Evolutionary conservation across 192 early-diverging fungal genomes (phyloP), one percentile per base, ranked within the genome.

Genomic region (Umbelopsis ramanniana): DNA sequence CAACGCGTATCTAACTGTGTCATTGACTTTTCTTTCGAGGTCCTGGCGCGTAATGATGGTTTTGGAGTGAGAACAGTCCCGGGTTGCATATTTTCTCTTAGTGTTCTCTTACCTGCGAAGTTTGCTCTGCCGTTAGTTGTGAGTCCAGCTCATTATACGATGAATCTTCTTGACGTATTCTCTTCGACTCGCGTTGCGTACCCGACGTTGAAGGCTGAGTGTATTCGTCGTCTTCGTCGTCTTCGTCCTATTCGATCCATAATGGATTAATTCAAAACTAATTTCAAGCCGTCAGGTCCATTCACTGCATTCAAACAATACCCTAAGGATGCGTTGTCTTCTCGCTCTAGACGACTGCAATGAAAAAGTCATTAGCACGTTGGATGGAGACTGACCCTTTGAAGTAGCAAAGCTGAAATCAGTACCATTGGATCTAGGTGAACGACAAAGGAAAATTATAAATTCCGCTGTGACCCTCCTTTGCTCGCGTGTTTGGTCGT

Each of bases 1-100:
- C 2, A 92, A 57, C 2, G 88, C 89, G 55, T 86, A 82, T 29
- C 91, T 80, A 2, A 92, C 89, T 2, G 86, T 45, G 54, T 85
- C 87, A 55, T 90, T 90, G 7, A 91, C 83, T 68, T 84, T 81
- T 11, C 88, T 70, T 17, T 89, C 74, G 7, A 89, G 29, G 48
- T 90, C 89, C 81, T 90, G 53, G 11, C 4, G 26, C 14, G 6
- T 29, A 55, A 22, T 29, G 10, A 22, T 55, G 5, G 53, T 22
- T 29, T 29, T 29, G 29, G 29, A 29, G 29, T 29, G 29, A 29
- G 29, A 29, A 29, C 29, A 29, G 29, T 29, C 29, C 29, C 29
- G 29, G 29, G 29, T 3, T 29, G 29, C 29, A 29, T 29, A 29
- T 29, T 29, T 29, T 29, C 29, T 3, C 1, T 22, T 55, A 1